phyloP scores from a whole-genome alignment of 225 moss, liverwort and hornwort species.

The Thuidium tamariscinum region DNA sequence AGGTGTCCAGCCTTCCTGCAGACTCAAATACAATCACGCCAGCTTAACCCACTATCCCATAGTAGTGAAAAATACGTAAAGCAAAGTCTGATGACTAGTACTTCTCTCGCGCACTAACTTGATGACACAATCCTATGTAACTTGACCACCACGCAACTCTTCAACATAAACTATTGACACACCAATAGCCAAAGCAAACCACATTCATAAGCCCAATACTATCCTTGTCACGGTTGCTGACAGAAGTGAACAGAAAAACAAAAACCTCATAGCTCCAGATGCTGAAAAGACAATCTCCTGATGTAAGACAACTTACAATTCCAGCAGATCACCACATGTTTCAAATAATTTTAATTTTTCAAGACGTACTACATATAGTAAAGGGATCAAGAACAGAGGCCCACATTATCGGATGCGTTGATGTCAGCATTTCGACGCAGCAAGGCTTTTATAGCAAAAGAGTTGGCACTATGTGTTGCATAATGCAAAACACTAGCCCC shows the following conservation, averaged over 20 bases:
- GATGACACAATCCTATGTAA: background rate
- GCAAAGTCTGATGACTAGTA: background rate
- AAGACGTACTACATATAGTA: background rate
- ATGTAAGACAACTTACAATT: background rate
- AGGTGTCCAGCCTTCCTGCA: conserved; percentile 88
- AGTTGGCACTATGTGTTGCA: conserved; percentile 47
- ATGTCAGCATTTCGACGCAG: conserved; percentile 53
- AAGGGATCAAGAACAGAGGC: conserved; percentile 1
- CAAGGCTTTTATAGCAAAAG: conserved; percentile 44
- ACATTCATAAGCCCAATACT: background rate
- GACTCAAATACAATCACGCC: background rate
- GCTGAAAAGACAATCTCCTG: background rate
- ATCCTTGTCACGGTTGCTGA: background rate
- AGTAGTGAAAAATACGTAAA: background rate
- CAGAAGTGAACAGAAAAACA: background rate
- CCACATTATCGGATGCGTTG: conserved; percentile 52
- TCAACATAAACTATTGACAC: background rate
- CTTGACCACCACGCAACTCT: background rate
- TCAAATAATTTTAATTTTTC: background rate
- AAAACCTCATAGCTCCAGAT: background rate
- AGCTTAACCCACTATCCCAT: background rate
- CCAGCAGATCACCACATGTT: background rate
- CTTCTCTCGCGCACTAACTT: background rate
- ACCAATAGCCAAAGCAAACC: background rate
- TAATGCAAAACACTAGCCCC: conserved; percentile 75